A percentile compares a stretch with the other conserved stretches of the same genome.
Evolutionary conservation across 1,284 basidiomycete species (phyloP).

Genomic region (Pseudomicrostroma phylloplanum): DNA sequence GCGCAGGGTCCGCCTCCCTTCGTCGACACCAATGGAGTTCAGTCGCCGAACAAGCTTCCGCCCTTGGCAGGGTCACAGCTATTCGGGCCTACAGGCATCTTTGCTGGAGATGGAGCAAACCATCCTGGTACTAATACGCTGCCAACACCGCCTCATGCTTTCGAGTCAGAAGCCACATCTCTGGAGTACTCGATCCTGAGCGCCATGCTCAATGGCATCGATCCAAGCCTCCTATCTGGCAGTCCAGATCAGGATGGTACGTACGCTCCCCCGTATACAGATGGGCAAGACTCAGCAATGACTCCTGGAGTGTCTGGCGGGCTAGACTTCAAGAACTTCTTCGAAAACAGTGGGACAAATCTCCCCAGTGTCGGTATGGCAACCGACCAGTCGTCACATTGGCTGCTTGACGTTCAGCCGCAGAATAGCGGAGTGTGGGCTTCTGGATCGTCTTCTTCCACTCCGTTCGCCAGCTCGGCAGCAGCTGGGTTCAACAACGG

Average conservation of each 20-base stretch:
- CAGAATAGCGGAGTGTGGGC: neutral
- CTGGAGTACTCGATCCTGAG: constrained; percentile 85
- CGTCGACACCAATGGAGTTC: neutral
- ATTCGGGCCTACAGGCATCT: neutral
- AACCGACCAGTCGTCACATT: neutral
- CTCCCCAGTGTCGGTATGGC: constrained; percentile 5
- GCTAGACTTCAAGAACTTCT: neutral
- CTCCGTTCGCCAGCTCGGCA: neutral
- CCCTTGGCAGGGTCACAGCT: constrained; percentile 6
- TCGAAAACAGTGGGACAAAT: neutral
- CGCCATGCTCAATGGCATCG: constrained; percentile 62
- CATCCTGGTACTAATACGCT: neutral
- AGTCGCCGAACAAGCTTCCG: neutral
- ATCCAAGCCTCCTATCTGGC: constrained; percentile 22
- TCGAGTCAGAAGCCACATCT: constrained; percentile 79
- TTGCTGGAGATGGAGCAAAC: neutral
- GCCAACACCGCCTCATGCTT: constrained; percentile 40
- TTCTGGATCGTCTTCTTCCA: neutral
- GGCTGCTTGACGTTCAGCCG: neutral
- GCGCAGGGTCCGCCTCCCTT: neutral
- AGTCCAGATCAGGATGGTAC: constrained; percentile 8
- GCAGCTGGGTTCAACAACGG: neutral
- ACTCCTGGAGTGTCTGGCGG: neutral
- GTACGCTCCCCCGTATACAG: neutral
- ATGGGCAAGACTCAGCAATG: neutral